Conservation (phyloP, 352 stramenopile genomes). For the Aphanomyces astaci region DNA sequence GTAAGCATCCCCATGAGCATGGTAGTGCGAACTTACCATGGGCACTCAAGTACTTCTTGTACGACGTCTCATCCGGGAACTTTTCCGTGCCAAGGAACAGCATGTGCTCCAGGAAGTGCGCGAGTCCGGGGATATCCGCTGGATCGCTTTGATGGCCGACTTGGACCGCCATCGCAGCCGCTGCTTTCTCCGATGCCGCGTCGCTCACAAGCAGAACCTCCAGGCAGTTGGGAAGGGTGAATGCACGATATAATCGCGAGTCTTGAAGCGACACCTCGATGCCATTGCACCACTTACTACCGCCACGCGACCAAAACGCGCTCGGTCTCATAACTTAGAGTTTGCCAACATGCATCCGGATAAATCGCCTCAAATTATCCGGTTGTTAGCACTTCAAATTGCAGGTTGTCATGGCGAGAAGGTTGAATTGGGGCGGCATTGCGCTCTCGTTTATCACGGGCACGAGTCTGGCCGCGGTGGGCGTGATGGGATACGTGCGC, state of each 20-base stretch:
- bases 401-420: conserved; percentile 13
- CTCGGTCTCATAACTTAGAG: not conserved
- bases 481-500: conserved; percentile 67
- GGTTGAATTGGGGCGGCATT: conserved; percentile 16
- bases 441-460: conserved; percentile 44
- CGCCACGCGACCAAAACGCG: not conserved
- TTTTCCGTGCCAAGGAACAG: conserved; percentile 94
- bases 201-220: conserved; percentile 87
- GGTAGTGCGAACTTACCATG: conserved; percentile 74
- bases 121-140: conserved; percentile 72
- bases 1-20: not conserved
- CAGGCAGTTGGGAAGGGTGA: conserved; percentile 46
- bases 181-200: conserved; percentile 84
- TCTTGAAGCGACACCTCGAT: conserved; percentile 62
- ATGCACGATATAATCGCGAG: conserved; percentile 46
- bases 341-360: no score
- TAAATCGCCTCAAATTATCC: no score
- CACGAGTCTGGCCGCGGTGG: conserved; percentile 77
- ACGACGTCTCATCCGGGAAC: conserved; percentile 94
- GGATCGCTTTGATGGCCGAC: conserved; percentile 91
- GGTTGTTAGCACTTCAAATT: no score
- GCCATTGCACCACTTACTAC: conserved; percentile 30
- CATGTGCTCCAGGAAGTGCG: conserved; percentile 96
- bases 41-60: conserved; percentile 87
- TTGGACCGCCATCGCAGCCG: conserved; percentile 92